These are phyloP conservation scores for Psilocybe azurescens DNA, from an alignment of 768 basidiomycete species.

Conservation along the genomic window DNA sequence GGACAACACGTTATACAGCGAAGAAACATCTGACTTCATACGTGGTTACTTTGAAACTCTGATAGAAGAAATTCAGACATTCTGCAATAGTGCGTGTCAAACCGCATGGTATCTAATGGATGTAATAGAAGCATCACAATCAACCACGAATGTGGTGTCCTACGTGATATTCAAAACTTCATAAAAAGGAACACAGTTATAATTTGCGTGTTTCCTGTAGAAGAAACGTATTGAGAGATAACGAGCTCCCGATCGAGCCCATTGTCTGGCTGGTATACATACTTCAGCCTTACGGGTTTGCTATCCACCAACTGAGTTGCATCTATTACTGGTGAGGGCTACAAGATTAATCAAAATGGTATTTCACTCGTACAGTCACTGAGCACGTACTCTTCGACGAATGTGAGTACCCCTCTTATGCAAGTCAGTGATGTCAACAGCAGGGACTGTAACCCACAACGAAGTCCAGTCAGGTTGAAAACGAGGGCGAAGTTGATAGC, in stretches of 20 bases:
- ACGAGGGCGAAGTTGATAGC: too few relatives aligned
- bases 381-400: background rate
- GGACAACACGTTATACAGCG: too few relatives aligned
- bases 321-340: slow-evolving; percentile 22
- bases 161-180: slow-evolving; percentile 26
- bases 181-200: slow-evolving; percentile 39
- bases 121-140: slow-evolving; percentile 36
- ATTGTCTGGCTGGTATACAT: slow-evolving; percentile 5
- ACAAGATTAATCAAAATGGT: slow-evolving; percentile 9
- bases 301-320: slow-evolving; percentile 33
- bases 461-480: too few relatives aligned
- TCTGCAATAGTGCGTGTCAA: slow-evolving; percentile 43
- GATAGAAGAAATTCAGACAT: slow-evolving; percentile 34
- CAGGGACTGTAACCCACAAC: too few relatives aligned
- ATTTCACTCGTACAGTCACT: background rate
- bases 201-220: slow-evolving; percentile 26
- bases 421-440: background rate
- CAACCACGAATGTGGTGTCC: slow-evolving; percentile 21
- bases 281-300: slow-evolving; percentile 34
- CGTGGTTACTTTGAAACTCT: slow-evolving; percentile 36
- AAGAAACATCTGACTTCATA: background rate
- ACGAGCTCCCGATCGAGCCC: slow-evolving; percentile 26
- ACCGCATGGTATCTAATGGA: slow-evolving; percentile 28
- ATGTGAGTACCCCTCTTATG: background rate
- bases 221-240: slow-evolving; percentile 29